A percentile compares a stretch with the other conserved stretches of the same genome.
These are phyloP conservation scores for Cercospora janseana DNA, from an alignment of 2,329 filamentous ascomycete species.

Conservation along the genomic window DNA sequence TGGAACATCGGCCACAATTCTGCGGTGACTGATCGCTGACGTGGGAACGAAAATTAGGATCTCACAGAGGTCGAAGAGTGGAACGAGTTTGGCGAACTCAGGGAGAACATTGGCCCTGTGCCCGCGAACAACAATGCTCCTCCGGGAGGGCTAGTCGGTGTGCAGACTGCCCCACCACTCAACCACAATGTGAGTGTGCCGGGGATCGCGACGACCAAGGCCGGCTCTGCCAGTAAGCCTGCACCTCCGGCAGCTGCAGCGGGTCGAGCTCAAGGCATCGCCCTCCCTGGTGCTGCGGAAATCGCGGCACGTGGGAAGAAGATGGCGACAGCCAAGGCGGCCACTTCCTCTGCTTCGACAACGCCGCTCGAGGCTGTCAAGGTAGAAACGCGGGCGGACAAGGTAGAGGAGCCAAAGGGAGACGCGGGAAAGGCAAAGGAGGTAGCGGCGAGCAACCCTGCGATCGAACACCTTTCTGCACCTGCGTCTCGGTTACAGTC, in stretches of 20 bases:
- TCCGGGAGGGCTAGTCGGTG: slow-evolving; percentile 30
- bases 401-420: neutral
- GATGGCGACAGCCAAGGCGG: too few relatives aligned
- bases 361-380: slow-evolving; percentile 17
- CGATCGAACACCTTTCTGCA: slow-evolving; percentile 28
- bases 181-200: slow-evolving; percentile 15
- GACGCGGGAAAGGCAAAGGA: slow-evolving; percentile 17
- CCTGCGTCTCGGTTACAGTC: slow-evolving; percentile 32
- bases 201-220: slow-evolving; percentile 4
- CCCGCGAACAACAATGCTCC: slow-evolving; percentile 35
- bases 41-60: too few relatives aligned
- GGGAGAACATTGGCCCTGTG: slow-evolving; percentile 69
- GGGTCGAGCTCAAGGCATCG: slow-evolving; percentile 26
- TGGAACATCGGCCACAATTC: neutral
- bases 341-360: too few relatives aligned
- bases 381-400: slow-evolving; percentile 31
- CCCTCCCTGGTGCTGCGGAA: slow-evolving; percentile 37
- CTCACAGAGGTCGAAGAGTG: slow-evolving; percentile 94
- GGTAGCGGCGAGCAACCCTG: slow-evolving; percentile 9
- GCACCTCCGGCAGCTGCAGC: slow-evolving; percentile 25
- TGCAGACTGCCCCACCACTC: slow-evolving; percentile 31
- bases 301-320: slow-evolving; percentile 28
- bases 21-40: neutral
- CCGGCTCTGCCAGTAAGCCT: slow-evolving; percentile 24
- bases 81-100: slow-evolving; percentile 97